Base-by-base conservation (phyloP, 805 yeast genomes). In the Ogataea pilisensis region DNA sequence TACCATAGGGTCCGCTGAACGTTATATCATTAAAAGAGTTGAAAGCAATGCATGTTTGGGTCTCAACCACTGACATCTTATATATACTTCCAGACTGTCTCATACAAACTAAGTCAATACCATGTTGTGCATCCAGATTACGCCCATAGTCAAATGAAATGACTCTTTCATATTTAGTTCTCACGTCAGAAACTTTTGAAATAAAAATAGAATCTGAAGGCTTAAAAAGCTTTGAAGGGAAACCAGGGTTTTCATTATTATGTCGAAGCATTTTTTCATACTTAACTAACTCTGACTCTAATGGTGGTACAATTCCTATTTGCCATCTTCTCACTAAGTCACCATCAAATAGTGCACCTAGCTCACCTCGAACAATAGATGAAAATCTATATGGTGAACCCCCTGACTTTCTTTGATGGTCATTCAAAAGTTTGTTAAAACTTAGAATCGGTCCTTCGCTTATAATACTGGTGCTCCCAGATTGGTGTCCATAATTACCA, bases 81-180 rank as follows among this genome's bases (percentile, higher is more conserved):
- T 85, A 89, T 0, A 89, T 80, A 39, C 86, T 82, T 3, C 97
- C 97, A 1, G 95, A 85, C 53, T 87, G 95, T 48, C 96, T 70
- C 84, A 90, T 83, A 60, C 97, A 89, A 22, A 90, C 78, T 42
- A 86, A 70, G 50, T 82, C 79, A 8, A 85, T 73, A 1, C 78
- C 74, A 18, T 80, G 72, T n/a, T 58, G 63, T 2, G 77, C 65
- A 5, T 54, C 41, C 3, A 63, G 44, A 42, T 75, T 78, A 1
- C 82, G 79, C n/a, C 81, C 76, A 57, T 88, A 89, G 59, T 89
- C 96, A 63, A 83, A 89, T 0, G 95, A 82, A 1, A 84, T 79
- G 1, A 89, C 95, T 50, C 90, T 73, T 49, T 89, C 95, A 53
- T 75, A 80, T 39, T 82, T 85, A 0, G 95, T 82, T 43, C 75